Percentiles rank a stretch among this genome's conserved stretches.
Evolutionary conservation across 2,329 filamentous ascomycete species (phyloP).

Genomic region (Fusarium hostae): DNA sequence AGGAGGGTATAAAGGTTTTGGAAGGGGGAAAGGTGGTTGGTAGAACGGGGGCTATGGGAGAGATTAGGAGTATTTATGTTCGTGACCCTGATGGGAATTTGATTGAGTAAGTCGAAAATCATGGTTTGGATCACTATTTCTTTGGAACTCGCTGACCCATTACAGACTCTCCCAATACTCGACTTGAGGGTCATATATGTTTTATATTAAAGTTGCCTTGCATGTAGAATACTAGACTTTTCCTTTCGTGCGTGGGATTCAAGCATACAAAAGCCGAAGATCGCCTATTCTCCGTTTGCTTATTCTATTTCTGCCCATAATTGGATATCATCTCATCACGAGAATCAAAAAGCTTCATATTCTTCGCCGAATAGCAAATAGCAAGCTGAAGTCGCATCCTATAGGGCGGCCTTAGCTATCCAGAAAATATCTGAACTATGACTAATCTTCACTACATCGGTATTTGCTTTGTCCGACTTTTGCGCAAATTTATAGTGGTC

Average conservation of each 20-base stretch:
- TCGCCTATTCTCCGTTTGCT: background rate
- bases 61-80: constrained; percentile 67
- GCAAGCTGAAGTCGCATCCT: background rate
- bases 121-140: accelerated
- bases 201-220: no score
- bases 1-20: constrained; percentile 58
- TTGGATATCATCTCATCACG: no score
- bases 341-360: background rate
- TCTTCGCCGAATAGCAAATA: no score
- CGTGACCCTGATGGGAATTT: constrained; percentile 71
- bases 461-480: background rate
- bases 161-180: constrained; percentile 7
- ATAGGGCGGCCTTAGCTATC: accelerated
- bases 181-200: background rate
- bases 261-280: accelerated
- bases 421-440: accelerated
- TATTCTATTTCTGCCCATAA: no score
- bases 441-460: accelerated
- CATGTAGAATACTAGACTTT: no score
- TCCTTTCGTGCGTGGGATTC: accelerated
- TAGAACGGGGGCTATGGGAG: constrained; percentile 66
- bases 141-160: accelerated
- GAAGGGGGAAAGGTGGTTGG: constrained; percentile 63
- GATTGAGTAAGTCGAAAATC: constrained; percentile 62
- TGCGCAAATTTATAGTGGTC: background rate